Evolutionary conservation across 495 filamentous ascomycete species (phyloP).

Genomic region (Penicillium odoratum): DNA sequence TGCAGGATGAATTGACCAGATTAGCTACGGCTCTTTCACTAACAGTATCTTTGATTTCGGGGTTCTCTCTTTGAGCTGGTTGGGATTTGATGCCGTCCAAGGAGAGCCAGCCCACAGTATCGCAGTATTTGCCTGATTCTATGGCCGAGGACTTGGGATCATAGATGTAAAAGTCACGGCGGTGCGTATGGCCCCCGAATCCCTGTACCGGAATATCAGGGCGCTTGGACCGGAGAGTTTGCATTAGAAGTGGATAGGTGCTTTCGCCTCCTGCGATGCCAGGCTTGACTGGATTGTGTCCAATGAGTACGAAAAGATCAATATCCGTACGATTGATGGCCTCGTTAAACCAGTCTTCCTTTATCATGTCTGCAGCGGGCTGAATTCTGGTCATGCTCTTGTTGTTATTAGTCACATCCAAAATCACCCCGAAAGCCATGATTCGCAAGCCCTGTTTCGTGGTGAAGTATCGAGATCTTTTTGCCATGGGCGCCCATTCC

Average conservation of each 20-base stretch:
- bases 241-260: slow-evolving; percentile 32
- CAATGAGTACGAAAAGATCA: slow-evolving; percentile 41
- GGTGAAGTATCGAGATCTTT: slow-evolving; percentile 36
- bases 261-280: slow-evolving; percentile 15
- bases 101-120: slow-evolving; percentile 45
- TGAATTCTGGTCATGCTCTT: slow-evolving; percentile 17
- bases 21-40: background rate
- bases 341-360: slow-evolving; percentile 33
- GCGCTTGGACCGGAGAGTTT: slow-evolving; percentile 29
- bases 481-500: slow-evolving; percentile 34
- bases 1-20: background rate
- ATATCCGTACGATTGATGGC: slow-evolving; percentile 35
- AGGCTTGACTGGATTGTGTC: slow-evolving; percentile 34
- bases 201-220: slow-evolving; percentile 38
- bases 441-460: slow-evolving; percentile 36
- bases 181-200: slow-evolving; percentile 44
- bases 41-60: background rate
- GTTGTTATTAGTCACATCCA: slow-evolving; percentile 27
- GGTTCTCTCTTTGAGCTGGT: background rate
- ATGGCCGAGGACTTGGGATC: slow-evolving; percentile 35
- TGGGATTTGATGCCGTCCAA: slow-evolving; percentile 35
- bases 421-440: slow-evolving; percentile 41
- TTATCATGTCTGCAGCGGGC: slow-evolving; percentile 11
- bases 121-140: slow-evolving; percentile 43
- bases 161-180: slow-evolving; percentile 39